Evolutionary conservation across 441 rosid species (phyloP), one percentile per base, ranked within the genome.

Genomic region (Croton laevigatus): DNA sequence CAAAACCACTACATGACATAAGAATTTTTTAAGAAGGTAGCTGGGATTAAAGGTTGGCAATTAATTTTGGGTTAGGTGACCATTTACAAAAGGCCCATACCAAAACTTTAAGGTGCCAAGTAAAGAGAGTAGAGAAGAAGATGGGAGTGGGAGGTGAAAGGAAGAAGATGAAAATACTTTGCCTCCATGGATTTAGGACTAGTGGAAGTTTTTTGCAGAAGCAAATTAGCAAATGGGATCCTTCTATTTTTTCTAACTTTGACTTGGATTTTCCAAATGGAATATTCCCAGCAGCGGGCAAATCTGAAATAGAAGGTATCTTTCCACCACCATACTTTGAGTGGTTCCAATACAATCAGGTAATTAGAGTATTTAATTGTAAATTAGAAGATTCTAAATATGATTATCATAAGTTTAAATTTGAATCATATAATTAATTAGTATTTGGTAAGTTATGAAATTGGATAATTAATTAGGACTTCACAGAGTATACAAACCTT

Each of bases 151-250:
- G 0, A 38, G 8, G 4, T 3, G 8, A 38, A 38, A 8, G 0
- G 8, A 1, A 76, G 68, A 84, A 85, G 82, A 80, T 85, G 89
- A 84, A 85, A 81, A 84, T 87, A 62, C 73, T 87, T 5, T 85
- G 91, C 78, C 87, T 87, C 48, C 91, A 87, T 70, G 91, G 91
- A 44, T 87, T 85, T 59, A 82, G 92, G 75, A 88, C 92, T 75
- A 88, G 86, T 46, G 92, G 92, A 27, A 68, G 78, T 48, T 88
- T 88, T 76, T 74, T 88, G 40, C 63, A 77, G 52, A 85, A 79
- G 83, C 90, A 83, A 80, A 74, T 88, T 63, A 74, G 82, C 82
- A 88, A 83, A 68, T 88, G 90, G 90, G 90, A 88, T 83, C 81
- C 92, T 79, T 81, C 86, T 51, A 75, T 87, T 72, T 75, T 87